Percentiles rank a stretch among this genome's conserved stretches.
Conservation (phyloP, 352 stramenopile genomes). For the Hyaloperonospora arabidopsidis region DNA sequence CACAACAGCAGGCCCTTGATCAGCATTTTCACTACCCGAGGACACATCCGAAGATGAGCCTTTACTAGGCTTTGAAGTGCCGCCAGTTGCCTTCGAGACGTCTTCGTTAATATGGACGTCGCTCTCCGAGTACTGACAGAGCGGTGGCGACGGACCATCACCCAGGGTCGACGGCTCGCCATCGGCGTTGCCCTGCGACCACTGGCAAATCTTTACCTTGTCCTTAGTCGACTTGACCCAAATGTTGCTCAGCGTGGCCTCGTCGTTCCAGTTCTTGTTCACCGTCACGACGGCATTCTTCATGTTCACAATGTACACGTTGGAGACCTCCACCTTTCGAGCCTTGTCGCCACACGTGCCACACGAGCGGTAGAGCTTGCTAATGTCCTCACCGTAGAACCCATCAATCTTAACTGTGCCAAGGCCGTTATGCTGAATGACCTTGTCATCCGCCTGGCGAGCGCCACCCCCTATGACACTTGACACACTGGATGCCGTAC, state of each 20-base stretch:
- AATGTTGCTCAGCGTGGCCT: conserved; percentile 33
- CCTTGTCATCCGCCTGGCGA: conserved; percentile 43
- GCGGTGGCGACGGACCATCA: conserved; percentile 28
- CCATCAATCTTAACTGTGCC: conserved; percentile 24
- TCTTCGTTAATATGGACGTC: conserved; percentile 10
- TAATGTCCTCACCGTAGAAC: conserved; percentile 18
- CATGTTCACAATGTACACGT: conserved; percentile 28
- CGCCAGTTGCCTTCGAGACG: too few species aligned
- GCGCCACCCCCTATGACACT: conserved; percentile 34
- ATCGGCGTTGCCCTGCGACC: conserved; percentile 9
- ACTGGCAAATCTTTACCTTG: conserved; percentile 9
- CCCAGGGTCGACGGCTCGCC: conserved; percentile 17
- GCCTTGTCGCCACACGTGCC: conserved; percentile 29
- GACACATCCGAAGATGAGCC: too few species aligned
- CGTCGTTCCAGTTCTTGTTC: conserved; percentile 34
- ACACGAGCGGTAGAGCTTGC: conserved; percentile 22
- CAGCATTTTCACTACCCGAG: too few species aligned
- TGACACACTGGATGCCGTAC: conserved; percentile 24
- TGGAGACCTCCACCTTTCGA: conserved; percentile 25
- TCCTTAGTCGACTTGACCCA: conserved; percentile 25
- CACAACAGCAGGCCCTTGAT: too few species aligned
- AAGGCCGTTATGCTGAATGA: conserved; percentile 39
- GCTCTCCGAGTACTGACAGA: conserved; percentile 24
- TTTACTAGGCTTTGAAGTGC: too few species aligned
- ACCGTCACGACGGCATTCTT: conserved; percentile 38